phyloP scores from a whole-genome alignment of 306 rosid species.

The Crataegus laevigata region DNA sequence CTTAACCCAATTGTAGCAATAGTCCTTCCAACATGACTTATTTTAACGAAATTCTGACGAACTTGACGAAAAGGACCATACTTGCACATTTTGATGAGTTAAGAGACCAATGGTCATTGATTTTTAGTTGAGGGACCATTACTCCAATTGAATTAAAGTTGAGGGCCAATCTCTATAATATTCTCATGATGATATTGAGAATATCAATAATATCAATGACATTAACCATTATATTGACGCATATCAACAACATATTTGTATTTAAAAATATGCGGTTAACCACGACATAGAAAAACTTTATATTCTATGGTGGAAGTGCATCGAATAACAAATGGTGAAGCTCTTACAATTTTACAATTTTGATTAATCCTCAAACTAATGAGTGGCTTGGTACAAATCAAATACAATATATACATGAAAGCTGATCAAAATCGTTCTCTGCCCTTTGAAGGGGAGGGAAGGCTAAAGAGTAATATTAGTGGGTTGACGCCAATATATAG shows the following conservation, averaged over 20 bases:
- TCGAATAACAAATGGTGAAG: background rate
- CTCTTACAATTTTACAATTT: background rate
- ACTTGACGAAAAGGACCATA: too few species aligned
- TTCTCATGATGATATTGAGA: too few species aligned
- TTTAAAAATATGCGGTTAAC: background rate
- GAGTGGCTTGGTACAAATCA: background rate
- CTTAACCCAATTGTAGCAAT: too few species aligned
- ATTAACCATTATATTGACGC: background rate
- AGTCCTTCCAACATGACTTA: too few species aligned
- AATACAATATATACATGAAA: background rate
- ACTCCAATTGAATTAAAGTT: too few species aligned
- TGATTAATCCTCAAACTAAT: background rate
- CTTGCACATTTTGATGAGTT: too few species aligned
- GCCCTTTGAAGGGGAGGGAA: constrained; percentile 34
- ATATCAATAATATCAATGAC: background rate
- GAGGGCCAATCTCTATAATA: too few species aligned
- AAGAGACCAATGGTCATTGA: too few species aligned
- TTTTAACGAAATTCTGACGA: too few species aligned
- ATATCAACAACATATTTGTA: too few species aligned
- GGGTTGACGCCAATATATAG: constrained; percentile 15
- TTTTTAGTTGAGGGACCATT: too few species aligned
- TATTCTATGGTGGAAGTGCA: background rate
- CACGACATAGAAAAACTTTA: background rate
- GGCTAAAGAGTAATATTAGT: constrained; percentile 10
- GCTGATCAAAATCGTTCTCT: background rate